These are phyloP conservation scores for Primulina huaijiensis DNA, from an alignment of 257 asterid species.

Conservation along the genomic window DNA sequence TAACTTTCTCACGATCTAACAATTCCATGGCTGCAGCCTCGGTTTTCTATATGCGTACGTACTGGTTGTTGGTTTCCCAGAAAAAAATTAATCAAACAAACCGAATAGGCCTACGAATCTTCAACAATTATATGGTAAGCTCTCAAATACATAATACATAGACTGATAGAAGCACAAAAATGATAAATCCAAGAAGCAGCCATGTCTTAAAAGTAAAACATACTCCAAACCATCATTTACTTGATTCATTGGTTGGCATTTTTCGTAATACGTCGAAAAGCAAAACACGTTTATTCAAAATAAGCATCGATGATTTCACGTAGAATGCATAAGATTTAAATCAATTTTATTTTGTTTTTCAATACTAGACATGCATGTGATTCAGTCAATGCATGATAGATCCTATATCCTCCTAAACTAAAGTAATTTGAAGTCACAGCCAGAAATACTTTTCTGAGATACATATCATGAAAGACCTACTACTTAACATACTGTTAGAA, in stretches of 20 bases:
- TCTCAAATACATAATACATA: too few species aligned
- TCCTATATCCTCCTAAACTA: background rate
- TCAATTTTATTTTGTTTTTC: background rate
- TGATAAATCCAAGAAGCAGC: too few species aligned
- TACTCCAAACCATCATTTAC: too few species aligned
- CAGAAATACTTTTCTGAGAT: background rate
- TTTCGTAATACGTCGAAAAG: background rate
- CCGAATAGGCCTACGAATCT: background rate
- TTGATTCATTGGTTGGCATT: too few species aligned
- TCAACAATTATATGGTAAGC: too few species aligned
- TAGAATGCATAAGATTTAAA: background rate
- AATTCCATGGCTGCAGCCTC: constrained; percentile 80
- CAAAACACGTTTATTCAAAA: background rate
- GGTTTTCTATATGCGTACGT: constrained; percentile 69
- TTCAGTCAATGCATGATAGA: background rate
- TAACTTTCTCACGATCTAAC: too few species aligned
- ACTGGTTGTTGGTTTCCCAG: constrained; percentile 79
- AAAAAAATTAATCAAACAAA: constrained; percentile 22
- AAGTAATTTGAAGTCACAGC: background rate
- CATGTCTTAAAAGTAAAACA: too few species aligned
- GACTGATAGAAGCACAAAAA: too few species aligned
- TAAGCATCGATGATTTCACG: background rate
- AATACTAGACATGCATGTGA: background rate
- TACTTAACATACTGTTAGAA: too few species aligned
- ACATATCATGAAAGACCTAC: too few species aligned